phyloP scores from a whole-genome alignment of 2,329 filamentous ascomycete genomes.

The Arthrobotrys iridis region DNA sequence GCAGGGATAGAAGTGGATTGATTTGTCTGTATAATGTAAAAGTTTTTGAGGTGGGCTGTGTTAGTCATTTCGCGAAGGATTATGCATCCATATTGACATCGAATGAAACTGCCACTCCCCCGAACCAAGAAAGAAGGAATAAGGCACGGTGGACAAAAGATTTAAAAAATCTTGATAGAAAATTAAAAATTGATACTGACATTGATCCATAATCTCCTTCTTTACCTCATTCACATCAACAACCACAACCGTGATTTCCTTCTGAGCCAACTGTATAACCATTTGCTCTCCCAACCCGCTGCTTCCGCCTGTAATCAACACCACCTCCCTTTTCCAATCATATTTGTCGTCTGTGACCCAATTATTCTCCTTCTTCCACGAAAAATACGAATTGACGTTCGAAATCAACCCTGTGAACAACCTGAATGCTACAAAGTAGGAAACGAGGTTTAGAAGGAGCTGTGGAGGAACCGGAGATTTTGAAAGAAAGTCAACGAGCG shows the following conservation, averaged over 20 bases:
- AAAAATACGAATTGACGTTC: constrained; percentile 35
- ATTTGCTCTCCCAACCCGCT: constrained; percentile 40
- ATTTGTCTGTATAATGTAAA: constrained; percentile 18
- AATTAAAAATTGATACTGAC: constrained; percentile 10
- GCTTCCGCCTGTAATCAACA: constrained; percentile 45
- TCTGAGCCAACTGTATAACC: constrained; percentile 25
- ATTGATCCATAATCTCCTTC: not conserved
- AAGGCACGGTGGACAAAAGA: not conserved
- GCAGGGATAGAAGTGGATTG: constrained; percentile 39
- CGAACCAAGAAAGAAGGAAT: not conserved
- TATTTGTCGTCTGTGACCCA: constrained; percentile 46
- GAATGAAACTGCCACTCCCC: not conserved
- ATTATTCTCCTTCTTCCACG: constrained; percentile 40
- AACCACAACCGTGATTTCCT: constrained; percentile 34
- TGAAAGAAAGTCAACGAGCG: constrained; percentile 30
- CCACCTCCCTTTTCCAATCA: constrained; percentile 46
- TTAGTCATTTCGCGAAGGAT: no score
- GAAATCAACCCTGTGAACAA: constrained; percentile 4
- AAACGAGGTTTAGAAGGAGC: not conserved
- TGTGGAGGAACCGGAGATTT: constrained; percentile 4
- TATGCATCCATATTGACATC: not conserved
- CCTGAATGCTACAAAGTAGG: constrained; percentile 14
- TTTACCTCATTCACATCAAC: constrained; percentile 32
- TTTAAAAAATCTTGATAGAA: not conserved
- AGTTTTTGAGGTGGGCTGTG: no score